A percentile compares a stretch with the other conserved stretches of the same genome.
phyloP scores from a whole-genome alignment of 148 eudicot genomes.

The Camellia japonica region DNA sequence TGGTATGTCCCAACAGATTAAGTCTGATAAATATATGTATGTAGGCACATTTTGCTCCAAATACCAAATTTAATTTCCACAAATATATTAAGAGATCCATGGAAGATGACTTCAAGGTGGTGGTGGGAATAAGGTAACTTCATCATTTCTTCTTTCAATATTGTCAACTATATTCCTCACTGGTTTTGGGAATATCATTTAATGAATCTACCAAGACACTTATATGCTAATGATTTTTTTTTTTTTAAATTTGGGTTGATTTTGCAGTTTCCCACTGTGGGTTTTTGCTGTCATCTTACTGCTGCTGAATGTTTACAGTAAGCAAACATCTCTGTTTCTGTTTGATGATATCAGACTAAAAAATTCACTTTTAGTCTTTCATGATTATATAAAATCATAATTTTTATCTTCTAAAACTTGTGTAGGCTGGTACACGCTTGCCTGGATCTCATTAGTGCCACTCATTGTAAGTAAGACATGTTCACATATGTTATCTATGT shows the following conservation, averaged over 20 bases:
- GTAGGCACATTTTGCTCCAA: slow-evolving; percentile 52
- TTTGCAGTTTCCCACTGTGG: slow-evolving; percentile 47
- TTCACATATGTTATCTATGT: no score
- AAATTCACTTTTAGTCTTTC: not conserved
- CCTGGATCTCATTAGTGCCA: slow-evolving; percentile 35
- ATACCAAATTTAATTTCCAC: slow-evolving; percentile 44
- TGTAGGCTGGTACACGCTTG: slow-evolving; percentile 39
- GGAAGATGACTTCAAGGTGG: slow-evolving; percentile 54
- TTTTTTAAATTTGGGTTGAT: not conserved
- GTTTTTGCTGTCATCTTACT: slow-evolving; percentile 25
- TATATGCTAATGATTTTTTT: not conserved
- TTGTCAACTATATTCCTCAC: no score
- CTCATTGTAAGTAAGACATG: slow-evolving; percentile 26
- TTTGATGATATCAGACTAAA: not conserved
- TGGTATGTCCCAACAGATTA: not conserved
- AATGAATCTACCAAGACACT: not conserved
- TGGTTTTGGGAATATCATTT: not conserved
- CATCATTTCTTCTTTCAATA: no score
- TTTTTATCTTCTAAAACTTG: not conserved
- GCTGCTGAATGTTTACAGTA: slow-evolving; percentile 40
- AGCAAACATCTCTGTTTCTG: slow-evolving; percentile 7
- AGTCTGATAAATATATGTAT: not conserved
- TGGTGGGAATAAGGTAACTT: slow-evolving; percentile 44
- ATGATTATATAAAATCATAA: not conserved
- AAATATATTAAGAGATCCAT: slow-evolving; percentile 54